Evolutionary conservation across 257 asterid species (phyloP).

Genomic region (Gardenia jasminoides): DNA sequence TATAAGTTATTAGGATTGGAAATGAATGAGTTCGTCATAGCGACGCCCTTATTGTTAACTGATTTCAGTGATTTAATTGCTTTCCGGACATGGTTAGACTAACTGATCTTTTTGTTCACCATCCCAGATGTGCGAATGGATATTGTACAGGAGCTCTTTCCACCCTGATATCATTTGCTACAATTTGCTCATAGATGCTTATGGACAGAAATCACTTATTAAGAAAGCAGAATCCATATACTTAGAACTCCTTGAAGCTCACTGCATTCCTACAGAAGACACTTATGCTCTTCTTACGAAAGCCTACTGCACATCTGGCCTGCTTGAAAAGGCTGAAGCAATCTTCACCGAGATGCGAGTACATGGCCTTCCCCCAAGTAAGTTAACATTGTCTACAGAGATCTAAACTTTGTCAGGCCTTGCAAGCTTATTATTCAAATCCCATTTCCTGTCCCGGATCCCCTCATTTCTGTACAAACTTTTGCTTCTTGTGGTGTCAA

Average conservation of each 20-base stretch:
- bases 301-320: constrained; percentile 64
- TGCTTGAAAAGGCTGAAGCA: constrained; percentile 66
- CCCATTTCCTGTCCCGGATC: background rate
- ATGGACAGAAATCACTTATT: constrained; percentile 50
- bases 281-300: constrained; percentile 78
- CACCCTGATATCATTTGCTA: constrained; percentile 76
- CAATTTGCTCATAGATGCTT: constrained; percentile 86
- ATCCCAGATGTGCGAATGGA: constrained; percentile 78
- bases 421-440: background rate
- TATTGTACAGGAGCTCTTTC: constrained; percentile 62
- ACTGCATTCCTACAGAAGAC: constrained; percentile 82
- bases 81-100: background rate
- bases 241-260: constrained; percentile 60
- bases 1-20: background rate
- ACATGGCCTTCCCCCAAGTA: constrained; percentile 58
- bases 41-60: background rate
- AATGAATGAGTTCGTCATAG: background rate
- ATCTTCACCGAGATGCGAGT: constrained; percentile 66
- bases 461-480: background rate
- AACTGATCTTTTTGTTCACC: constrained; percentile 13
- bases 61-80: background rate
- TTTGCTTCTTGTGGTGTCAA: background rate
- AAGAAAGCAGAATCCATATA: constrained; percentile 73
- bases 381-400: constrained; percentile 11
- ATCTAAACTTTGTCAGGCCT: background rate